Conservation (phyloP, 177 flowering plant species). For the Vitis hybrid region DNA sequence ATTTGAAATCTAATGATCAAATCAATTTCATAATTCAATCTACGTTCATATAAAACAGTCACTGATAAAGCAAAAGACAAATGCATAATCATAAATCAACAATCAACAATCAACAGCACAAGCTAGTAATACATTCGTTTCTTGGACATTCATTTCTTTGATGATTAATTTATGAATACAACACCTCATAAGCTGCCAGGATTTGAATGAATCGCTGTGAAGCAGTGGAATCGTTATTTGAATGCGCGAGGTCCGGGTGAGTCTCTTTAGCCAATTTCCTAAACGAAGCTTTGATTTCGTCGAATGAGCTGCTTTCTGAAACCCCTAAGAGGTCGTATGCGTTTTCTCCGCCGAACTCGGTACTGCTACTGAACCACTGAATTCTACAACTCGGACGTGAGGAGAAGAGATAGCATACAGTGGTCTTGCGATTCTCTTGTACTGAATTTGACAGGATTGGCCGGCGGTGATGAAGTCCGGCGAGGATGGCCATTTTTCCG, state of each 20-base stretch:
- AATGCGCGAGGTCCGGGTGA: slow-evolving; percentile 75
- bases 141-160: not conserved
- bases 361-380: slow-evolving; percentile 28
- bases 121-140: not conserved
- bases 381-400: slow-evolving; percentile 4
- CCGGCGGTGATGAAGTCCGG: slow-evolving; percentile 5
- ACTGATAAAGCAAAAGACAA: too few relatives aligned
- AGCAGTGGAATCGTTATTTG: slow-evolving; percentile 31
- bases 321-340: slow-evolving; percentile 76
- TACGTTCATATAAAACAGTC: too few relatives aligned
- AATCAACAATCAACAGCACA: not conserved
- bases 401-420: not conserved
- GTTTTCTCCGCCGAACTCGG: slow-evolving; percentile 45
- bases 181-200: slow-evolving; percentile 85
- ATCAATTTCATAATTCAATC: too few relatives aligned
- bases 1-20: too few relatives aligned
- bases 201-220: slow-evolving; percentile 66
- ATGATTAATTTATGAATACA: not conserved
- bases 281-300: slow-evolving; percentile 82
- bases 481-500: slow-evolving; percentile 14
- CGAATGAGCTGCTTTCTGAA: slow-evolving; percentile 57
- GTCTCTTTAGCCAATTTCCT: slow-evolving; percentile 82
- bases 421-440: not conserved
- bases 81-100: not conserved
- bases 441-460: not conserved